Conservation (phyloP, 305 asterid genomes). For the Caryopteris hybrid region DNA sequence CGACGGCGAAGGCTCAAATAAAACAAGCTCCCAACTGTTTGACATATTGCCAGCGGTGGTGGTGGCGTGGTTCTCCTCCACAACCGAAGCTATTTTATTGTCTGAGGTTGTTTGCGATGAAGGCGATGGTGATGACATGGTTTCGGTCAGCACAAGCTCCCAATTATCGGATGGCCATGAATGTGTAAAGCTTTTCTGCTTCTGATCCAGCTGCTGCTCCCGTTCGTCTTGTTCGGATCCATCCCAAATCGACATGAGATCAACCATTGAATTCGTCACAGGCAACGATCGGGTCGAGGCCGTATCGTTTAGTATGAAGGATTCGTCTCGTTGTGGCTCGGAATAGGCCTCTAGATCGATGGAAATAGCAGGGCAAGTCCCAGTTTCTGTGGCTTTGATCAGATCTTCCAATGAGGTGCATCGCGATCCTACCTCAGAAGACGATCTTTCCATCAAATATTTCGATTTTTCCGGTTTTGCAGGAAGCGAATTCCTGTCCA, state of each 20-base stretch:
- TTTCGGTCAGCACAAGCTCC: constrained; percentile 44
- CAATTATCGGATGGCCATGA: constrained; percentile 28
- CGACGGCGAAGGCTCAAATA: constrained; percentile 24
- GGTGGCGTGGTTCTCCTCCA: neutral
- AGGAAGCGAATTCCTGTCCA: constrained; percentile 6
- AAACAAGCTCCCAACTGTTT: constrained; percentile 29
- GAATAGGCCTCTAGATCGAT: constrained; percentile 59
- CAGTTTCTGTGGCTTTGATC: constrained; percentile 54
- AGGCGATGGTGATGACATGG: constrained; percentile 15
- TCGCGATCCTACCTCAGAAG: constrained; percentile 29
- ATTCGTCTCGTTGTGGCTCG: constrained; percentile 30
- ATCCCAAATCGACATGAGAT: constrained; percentile 53
- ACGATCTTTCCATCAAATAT: constrained; percentile 15
- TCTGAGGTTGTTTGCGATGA: neutral
- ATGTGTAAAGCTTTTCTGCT: neutral
- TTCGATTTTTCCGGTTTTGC: constrained; percentile 23
- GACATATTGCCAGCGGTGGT: neutral
- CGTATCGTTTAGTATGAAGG: constrained; percentile 30
- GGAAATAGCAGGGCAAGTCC: constrained; percentile 42
- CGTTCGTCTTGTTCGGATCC: constrained; percentile 33
- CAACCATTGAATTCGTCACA: constrained; percentile 42
- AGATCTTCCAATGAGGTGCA: constrained; percentile 57
- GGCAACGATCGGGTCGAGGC: constrained; percentile 59
- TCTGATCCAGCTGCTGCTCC: constrained; percentile 1
- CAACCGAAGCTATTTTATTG: neutral